Evolutionary conservation across 2,329 filamentous ascomycete genomes (phyloP).

Genomic region (Ophiostoma sp.): DNA sequence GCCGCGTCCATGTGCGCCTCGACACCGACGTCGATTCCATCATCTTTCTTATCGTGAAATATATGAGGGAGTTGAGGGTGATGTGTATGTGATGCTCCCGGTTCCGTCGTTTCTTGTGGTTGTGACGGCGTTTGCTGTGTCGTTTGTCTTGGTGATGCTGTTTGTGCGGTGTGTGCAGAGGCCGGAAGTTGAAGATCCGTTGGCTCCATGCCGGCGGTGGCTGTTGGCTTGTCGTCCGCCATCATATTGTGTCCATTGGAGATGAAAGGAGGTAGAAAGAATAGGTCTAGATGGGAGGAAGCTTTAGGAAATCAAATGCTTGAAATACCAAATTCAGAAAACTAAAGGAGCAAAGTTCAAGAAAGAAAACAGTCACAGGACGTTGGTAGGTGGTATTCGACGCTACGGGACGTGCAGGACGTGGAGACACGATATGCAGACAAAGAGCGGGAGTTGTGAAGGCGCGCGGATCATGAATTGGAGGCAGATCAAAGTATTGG

Average conservation of each 20-base stretch:
- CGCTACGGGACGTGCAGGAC: not conserved
- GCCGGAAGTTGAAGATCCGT: conserved; percentile 11
- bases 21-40: not conserved
- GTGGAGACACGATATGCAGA: not conserved
- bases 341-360: not conserved
- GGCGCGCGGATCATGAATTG: not conserved
- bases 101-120: not conserved
- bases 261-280: not conserved
- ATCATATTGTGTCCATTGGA: not conserved
- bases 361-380: not conserved
- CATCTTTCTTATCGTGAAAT: not conserved
- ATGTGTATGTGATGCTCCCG: not conserved
- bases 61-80: not conserved
- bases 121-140: not conserved
- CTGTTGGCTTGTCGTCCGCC: not conserved
- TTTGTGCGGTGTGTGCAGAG: not conserved
- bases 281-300: too few species aligned
- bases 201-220: not conserved
- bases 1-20: not conserved
- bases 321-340: not conserved
- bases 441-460: not conserved
- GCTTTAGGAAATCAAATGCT: not conserved
- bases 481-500: not conserved
- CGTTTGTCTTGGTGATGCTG: not conserved
- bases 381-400: not conserved